A percentile compares a stretch with the other conserved stretches of the same genome.
These are phyloP conservation scores for Phytophthora sp. DNA, from an alignment of 352 stramenopile genomes.

Conservation along the genomic window DNA sequence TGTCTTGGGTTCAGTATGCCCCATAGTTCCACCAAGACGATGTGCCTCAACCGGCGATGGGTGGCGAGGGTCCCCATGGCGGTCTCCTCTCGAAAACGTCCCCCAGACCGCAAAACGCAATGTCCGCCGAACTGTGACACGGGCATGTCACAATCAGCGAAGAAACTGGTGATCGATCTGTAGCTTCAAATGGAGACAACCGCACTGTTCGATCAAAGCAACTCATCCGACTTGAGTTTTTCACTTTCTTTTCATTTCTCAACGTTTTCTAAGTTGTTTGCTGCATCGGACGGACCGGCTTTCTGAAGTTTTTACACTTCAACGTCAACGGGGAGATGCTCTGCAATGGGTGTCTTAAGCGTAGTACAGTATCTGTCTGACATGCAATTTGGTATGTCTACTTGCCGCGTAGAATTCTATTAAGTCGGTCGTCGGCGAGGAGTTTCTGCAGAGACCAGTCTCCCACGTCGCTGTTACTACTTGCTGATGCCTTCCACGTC, in stretches of 20 bases:
- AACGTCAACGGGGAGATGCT: conserved; percentile 24
- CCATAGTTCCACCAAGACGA: conserved; percentile 1
- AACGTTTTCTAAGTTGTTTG: not conserved
- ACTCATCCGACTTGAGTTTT: conserved; percentile 1
- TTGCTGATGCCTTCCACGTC: conserved; percentile 60
- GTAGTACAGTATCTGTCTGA: too few species aligned
- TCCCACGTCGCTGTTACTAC: conserved; percentile 43
- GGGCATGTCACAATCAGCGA: conserved; percentile 24
- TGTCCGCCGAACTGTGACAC: conserved; percentile 31
- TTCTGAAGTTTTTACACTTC: conserved; percentile 26
- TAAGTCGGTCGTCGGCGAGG: conserved; percentile 42
- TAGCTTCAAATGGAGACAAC: not conserved
- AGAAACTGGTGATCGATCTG: not conserved
- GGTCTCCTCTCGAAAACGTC: conserved; percentile 17
- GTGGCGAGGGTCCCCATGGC: conserved; percentile 28
- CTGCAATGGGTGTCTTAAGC: too few species aligned
- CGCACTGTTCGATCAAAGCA: conserved; percentile 9
- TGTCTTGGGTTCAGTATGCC: conserved; percentile 12
- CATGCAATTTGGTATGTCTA: too few species aligned
- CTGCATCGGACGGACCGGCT: conserved; percentile 1
- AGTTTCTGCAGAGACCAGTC: conserved; percentile 69
- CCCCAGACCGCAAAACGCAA: conserved; percentile 34
- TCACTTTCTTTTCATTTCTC: too few species aligned
- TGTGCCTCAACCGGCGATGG: conserved; percentile 18
- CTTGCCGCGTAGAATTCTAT: conserved; percentile 19